phyloP scores from a whole-genome alignment of 2,329 filamentous ascomycete genomes.

The Alternaria gansuensis region DNA sequence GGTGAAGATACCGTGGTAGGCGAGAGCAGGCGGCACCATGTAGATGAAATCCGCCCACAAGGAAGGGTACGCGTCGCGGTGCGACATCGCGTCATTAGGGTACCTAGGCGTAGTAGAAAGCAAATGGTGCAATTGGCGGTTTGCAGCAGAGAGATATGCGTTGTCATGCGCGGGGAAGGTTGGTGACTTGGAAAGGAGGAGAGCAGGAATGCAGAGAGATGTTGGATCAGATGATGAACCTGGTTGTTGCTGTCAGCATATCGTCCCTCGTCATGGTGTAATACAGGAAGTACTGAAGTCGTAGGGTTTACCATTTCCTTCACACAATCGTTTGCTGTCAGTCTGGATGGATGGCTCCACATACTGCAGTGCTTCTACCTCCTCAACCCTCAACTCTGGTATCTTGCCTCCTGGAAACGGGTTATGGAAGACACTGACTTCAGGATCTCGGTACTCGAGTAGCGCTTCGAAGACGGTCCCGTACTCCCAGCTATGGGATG shows the following conservation, averaged over 20 bases:
- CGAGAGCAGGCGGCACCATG: constrained; percentile 62
- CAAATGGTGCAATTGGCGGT: constrained; percentile 55
- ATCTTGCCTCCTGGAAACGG: constrained; percentile 50
- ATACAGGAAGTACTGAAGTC: neutral
- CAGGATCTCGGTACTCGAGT: constrained; percentile 52
- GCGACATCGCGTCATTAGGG: constrained; percentile 60
- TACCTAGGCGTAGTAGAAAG: constrained; percentile 54
- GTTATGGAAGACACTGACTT: constrained; percentile 49
- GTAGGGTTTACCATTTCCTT: constrained; percentile 43
- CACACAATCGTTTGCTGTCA: constrained; percentile 43
- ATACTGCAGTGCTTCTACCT: constrained; percentile 49
- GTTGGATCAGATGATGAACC: constrained; percentile 56
- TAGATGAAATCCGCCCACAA: constrained; percentile 62
- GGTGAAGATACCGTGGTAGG: constrained; percentile 56
- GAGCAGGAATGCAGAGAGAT: constrained; percentile 56
- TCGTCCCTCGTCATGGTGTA: neutral
- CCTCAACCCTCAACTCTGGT: constrained; percentile 31
- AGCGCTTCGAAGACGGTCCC: constrained; percentile 55
- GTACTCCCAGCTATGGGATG: constrained; percentile 56
- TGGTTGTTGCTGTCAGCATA: constrained; percentile 13
- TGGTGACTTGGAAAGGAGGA: constrained; percentile 54
- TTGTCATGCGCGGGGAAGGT: constrained; percentile 44
- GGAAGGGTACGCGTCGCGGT: constrained; percentile 55
- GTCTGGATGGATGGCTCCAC: constrained; percentile 46
- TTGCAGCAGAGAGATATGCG: constrained; percentile 29